Evolutionary conservation across 2,329 filamentous ascomycete genomes (phyloP), one percentile per base, ranked within the genome.

Genomic region (Myriosclerotinia curreyana): DNA sequence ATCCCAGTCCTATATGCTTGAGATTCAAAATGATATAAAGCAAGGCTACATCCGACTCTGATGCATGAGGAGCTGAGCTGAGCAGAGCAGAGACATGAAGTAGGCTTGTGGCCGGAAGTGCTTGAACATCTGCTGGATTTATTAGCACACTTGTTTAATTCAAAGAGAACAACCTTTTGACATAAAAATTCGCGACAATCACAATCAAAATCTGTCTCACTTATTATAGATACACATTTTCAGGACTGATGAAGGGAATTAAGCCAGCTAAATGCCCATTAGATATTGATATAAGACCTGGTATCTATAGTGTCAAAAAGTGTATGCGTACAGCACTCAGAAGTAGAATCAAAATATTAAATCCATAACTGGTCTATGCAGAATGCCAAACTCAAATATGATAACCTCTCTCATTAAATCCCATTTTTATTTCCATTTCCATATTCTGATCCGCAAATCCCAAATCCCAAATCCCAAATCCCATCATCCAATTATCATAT

Each of bases 331-430:
- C 6, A 62, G 46, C 49, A 42, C 20, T 38, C 20, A 38, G 28
- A 49, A 36, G 17, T 22, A 22, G 50, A n/a, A 49, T 48, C 42
- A 20, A n/a, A 58, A 55, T 7, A 54, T 54, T 46, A 46, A 56
- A 62, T 36, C 50, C 60, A 56, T 28, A 25, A 12, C 25, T 46
- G 28, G 28, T 62, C 31, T 42, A 56, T 55, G 28, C 50, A 62
- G 22, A 46, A 55, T 40, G 36, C 22, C 31, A 28, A 22, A 38
- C 51, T 55, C 31, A 46, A 38, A 44, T 38, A 17, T 34, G 2
- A 36, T 42, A 42, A 31, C 36, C 50, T 25, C 9, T 38, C 50
- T 44, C 25, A 62, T 62, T 62, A 62, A 48, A 40, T 62, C 60
- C 50, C 51, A 48, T 62, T 48, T 15, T 15, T 25, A 22, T 38